Evolutionary conservation across 257 asterid genomes (phyloP).

Genomic region (Solanum pennellii): DNA sequence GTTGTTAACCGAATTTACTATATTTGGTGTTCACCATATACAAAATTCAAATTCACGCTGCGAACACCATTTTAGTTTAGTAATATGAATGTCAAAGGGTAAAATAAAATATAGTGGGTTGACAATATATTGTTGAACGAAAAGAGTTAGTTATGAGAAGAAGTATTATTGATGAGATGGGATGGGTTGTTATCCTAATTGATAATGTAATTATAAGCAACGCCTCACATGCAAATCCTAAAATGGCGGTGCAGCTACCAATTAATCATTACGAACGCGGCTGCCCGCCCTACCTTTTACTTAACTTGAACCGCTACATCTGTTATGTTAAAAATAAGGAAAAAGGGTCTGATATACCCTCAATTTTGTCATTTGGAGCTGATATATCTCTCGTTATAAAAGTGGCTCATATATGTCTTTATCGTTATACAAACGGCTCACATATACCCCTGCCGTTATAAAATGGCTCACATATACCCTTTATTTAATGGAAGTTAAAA

Average conservation of each 20-base stretch:
- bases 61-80: background rate
- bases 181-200: background rate
- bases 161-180: background rate
- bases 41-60: accelerated
- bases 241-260: background rate
- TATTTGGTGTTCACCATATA: background rate
- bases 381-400: no score
- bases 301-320: background rate
- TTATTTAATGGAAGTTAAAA: no score
- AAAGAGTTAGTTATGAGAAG: background rate
- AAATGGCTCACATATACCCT: no score
- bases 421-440: no score
- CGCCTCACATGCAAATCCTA: background rate
- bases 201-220: background rate
- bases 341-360: no score
- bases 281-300: background rate
- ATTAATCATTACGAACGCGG: background rate
- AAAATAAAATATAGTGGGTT: background rate
- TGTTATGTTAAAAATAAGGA: background rate
- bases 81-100: background rate
- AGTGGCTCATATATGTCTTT: no score
- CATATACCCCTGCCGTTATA: no score
- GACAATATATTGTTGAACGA: background rate
- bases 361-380: no score
- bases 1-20: background rate